Evolutionary conservation across 257 asterid genomes (phyloP).

Genomic region (Forsythia suspensa): DNA sequence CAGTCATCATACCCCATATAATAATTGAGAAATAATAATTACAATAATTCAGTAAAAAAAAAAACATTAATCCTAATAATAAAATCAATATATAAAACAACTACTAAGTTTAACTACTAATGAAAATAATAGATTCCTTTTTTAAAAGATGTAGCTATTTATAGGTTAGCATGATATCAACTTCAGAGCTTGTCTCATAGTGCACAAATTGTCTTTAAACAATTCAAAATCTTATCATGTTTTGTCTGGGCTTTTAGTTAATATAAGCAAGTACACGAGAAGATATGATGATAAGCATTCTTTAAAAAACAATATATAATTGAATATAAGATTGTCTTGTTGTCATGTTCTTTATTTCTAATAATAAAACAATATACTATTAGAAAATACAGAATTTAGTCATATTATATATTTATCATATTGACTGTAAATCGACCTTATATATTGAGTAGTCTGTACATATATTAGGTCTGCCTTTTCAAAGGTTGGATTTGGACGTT

Average conservation of each 20-base stretch:
- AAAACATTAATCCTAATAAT: not conserved
- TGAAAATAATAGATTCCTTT: constrained; percentile 9
- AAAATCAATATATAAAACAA: not conserved
- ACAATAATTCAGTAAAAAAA: not conserved
- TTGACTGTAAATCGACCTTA: not conserved
- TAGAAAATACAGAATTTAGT: not conserved
- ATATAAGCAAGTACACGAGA: constrained; percentile 48
- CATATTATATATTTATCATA: not conserved
- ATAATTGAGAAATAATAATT: constrained; percentile 14
- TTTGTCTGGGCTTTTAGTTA: constrained; percentile 59
- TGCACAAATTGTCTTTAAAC: constrained; percentile 57
- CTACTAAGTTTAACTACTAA: not conserved
- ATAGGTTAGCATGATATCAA: constrained; percentile 50
- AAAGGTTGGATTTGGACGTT: not conserved
- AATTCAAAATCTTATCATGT: constrained; percentile 76
- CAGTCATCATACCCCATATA: constrained; percentile 31
- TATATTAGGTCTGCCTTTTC: not conserved
- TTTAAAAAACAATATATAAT: constrained; percentile 32
- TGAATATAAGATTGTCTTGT: constrained; percentile 24
- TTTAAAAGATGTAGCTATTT: constrained; percentile 23
- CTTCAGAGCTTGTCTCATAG: constrained; percentile 71
- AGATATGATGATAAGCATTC: constrained; percentile 55
- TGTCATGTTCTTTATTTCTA: constrained; percentile 6
- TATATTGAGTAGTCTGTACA: not conserved
- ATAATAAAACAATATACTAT: not conserved